phyloP scores from a whole-genome alignment of 2,329 filamentous ascomycete genomes.

The Cercospora brassicicola region DNA sequence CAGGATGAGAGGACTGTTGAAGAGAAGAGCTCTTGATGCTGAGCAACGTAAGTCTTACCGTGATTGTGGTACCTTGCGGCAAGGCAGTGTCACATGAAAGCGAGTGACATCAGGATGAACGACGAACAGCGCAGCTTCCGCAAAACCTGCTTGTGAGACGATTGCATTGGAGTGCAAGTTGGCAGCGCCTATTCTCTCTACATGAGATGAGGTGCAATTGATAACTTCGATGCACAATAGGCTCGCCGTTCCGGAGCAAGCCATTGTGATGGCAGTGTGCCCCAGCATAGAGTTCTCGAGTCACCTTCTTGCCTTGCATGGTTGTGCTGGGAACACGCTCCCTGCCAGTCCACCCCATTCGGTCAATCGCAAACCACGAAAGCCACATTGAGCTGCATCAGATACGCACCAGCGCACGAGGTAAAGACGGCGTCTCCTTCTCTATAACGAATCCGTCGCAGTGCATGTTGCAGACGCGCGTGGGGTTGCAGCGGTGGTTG shows the following conservation, averaged over 20 bases:
- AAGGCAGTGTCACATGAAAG: constrained; percentile 7
- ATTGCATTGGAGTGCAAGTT: not conserved
- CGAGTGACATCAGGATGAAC: constrained; percentile 7
- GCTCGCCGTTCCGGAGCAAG: not conserved
- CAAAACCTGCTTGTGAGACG: constrained; percentile 2
- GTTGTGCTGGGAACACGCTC: not conserved
- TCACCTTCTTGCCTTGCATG: not conserved
- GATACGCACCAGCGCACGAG: not conserved
- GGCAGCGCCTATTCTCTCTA: not conserved
- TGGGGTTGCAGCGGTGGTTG: not conserved
- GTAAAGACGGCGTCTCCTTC: not conserved
- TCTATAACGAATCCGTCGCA: not conserved
- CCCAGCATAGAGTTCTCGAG: not conserved
- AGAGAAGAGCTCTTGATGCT: not conserved
- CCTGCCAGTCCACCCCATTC: not conserved
- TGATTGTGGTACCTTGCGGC: not conserved
- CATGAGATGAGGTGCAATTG: not conserved
- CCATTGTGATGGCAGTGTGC: not conserved
- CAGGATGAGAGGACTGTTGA: not conserved
- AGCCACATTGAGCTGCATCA: not conserved
- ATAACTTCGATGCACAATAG: not conserved
- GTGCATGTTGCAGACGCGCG: not conserved
- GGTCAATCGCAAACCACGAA: not conserved
- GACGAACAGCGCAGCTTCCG: not conserved
- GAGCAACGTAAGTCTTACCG: constrained; percentile 3